Base-by-base conservation (phyloP, 257 asterid species). In the Nicotiana undulata region DNA sequence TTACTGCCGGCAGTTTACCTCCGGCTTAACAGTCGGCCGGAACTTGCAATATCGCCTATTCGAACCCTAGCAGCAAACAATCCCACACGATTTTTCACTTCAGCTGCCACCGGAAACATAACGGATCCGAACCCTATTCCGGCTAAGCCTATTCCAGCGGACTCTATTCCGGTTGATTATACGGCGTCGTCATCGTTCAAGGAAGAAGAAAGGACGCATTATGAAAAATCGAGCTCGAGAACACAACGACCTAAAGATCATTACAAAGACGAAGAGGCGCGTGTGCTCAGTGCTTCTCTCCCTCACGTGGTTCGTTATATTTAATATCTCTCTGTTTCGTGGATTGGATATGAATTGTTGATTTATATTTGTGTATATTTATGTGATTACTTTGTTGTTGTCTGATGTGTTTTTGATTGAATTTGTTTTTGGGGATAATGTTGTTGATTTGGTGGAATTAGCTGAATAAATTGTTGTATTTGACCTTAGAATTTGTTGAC, bases 281-380 rank as follows among this genome's bases (percentile, higher is more conserved):
- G 93, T 37, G 97, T 93, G 82, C 94, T 95, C 76, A 87, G 80
- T n/a, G 97, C 98, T 16, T 91, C 98, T 44, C 92, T 92, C 44
- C 79, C 75, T 80, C 97, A 93, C 85, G 98, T 93, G 95, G 99
- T 95, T 11, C 37, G 88, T 70, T 68, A 63, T 46, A 63, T 59
- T 75, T 82, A 55, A 29, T 56, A 17, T 55, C 24, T 9, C 52
- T 65, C 13, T 84, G 55, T 28, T 22, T 37, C 6, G 68, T 6
- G 18, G 83, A 32, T 20, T 17, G 55, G 31, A 7, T 0, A 13
- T 40, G 24, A 15, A 18, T 44, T 18, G 5, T 68, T 63, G 58
- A 24, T 29, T 52, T 77, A 9, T 51, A 61, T 40, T 40, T 55
- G 46, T 64, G 37, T 63, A 52, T 53, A 40, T n/a, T 44, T 72